Evolutionary conservation across 106 monocot species (phyloP), one percentile per base, ranked within the genome.

Genomic region (Allium fistulosum): DNA sequence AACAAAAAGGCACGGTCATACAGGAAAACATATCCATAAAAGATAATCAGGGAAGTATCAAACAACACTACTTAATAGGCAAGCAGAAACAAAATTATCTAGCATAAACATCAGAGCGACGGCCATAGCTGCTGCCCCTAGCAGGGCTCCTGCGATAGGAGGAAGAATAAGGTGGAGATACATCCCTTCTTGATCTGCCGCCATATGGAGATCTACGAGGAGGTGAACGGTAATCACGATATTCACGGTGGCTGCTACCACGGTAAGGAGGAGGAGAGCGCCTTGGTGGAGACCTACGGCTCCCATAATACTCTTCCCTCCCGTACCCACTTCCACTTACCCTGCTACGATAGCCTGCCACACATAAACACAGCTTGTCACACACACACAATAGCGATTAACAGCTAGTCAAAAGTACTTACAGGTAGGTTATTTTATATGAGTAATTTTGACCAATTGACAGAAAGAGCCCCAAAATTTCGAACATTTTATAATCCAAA

Each of bases 281-380:
- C 27, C 74, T 71, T 10, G 87, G 87, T 13, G 87, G 87, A 11
- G 87, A 87, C 69, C 83, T 72, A 12, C 82, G 81, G 55, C 83
- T 79, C 13, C 76, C 84, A 59, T 75, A 70, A 71, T 76, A 78
- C 16, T 83, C 83, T 60, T 82, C 88, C 12, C 83, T 72, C 10
- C 78, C 85, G 71, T 84, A 73, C 46, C 83, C 82, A 37, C 37
- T 37, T 53, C 88, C 83, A 65, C 80, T 83, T 28, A 70, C 63
- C 67, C 84, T 80, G 46, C 75, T 64, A 22, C 79, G 80, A 18
- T 60, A 75, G 52, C 67, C 75, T 75, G 61, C 26, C 59, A 68
- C 61, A 68, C 37, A 22, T 22, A 37, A 37, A 37, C 37, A 37
- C 37, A 37, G 37, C 37, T 37, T 37, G 37, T 37, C 5, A 37